These are phyloP conservation scores for Pterocarpus santalinus DNA, from an alignment of 306 rosid species.

Conservation along the genomic window DNA sequence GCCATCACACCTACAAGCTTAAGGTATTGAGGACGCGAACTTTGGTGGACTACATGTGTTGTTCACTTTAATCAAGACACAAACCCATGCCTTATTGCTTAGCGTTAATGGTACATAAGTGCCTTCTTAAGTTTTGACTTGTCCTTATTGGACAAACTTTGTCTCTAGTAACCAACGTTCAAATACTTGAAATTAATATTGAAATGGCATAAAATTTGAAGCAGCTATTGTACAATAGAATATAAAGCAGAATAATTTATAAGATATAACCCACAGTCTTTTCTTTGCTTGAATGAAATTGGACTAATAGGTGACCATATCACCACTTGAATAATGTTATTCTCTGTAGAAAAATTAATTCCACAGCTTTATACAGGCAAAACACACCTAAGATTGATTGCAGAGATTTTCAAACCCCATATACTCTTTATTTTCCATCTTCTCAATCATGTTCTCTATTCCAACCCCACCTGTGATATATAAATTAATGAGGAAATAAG, in stretches of 20 bases:
- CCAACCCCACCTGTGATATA: conserved; percentile 75
- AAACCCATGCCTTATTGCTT: neutral
- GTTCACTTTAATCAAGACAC: no score
- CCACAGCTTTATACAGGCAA: neutral
- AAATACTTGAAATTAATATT: conserved; percentile 1
- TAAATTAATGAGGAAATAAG: conserved; percentile 14
- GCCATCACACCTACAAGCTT: no score
- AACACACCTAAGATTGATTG: conserved; percentile 45
- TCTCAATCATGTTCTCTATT: conserved; percentile 74
- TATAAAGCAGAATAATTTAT: conserved; percentile 14
- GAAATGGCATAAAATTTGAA: conserved; percentile 29
- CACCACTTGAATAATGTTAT: conserved; percentile 28
- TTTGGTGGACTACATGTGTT: no score
- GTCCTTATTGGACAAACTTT: neutral
- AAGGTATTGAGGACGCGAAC: no score
- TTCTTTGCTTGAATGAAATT: conserved; percentile 42
- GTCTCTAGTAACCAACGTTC: conserved; percentile 3
- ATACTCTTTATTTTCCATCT: conserved; percentile 74
- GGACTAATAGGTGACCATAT: conserved; percentile 31
- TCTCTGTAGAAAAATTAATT: conserved; percentile 28
- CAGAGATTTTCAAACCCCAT: conserved; percentile 83
- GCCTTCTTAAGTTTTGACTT: no score
- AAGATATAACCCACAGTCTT: conserved; percentile 24
- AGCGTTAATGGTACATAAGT: neutral
- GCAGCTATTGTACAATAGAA: conserved; percentile 34